These are phyloP conservation scores for Trichoderma koningii DNA, from an alignment of 2,329 filamentous ascomycete species.

Conservation along the genomic window DNA sequence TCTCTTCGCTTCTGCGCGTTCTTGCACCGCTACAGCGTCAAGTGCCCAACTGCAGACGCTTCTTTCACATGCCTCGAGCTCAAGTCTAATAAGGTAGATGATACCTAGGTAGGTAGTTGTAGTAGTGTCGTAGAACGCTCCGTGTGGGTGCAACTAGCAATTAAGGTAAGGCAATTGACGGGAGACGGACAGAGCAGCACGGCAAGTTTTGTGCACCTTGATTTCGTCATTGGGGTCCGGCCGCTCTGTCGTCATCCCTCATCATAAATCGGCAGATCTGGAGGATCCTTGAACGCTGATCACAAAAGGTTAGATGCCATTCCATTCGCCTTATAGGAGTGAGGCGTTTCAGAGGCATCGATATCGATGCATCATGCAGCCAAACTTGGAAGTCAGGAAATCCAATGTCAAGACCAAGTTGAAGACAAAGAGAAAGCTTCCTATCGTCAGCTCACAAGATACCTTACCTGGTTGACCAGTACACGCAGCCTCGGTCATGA, in stretches of 20 bases:
- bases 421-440: no score
- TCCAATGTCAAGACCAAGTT: no score
- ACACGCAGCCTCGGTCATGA: constrained; percentile 12
- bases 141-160: neutral
- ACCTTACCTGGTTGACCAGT: neutral
- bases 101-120: no score
- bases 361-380: no score
- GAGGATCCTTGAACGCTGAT: neutral
- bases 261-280: constrained; percentile 17
- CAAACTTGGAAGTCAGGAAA: no score
- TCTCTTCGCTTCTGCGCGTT: no score
- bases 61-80: neutral
- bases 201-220: neutral
- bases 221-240: constrained; percentile 9
- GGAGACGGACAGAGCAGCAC: constrained; percentile 5
- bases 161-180: neutral
- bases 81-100: no score
- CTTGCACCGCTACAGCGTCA: no score
- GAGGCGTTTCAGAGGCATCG: no score
- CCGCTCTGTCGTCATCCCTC: constrained; percentile 22
- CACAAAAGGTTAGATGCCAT: neutral
- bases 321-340: neutral
- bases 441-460: neutral
- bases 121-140: no score
- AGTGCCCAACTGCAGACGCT: no score